These are phyloP conservation scores for Capsicum rhomboideum DNA, from an alignment of 257 asterid species.

Conservation along the genomic window DNA sequence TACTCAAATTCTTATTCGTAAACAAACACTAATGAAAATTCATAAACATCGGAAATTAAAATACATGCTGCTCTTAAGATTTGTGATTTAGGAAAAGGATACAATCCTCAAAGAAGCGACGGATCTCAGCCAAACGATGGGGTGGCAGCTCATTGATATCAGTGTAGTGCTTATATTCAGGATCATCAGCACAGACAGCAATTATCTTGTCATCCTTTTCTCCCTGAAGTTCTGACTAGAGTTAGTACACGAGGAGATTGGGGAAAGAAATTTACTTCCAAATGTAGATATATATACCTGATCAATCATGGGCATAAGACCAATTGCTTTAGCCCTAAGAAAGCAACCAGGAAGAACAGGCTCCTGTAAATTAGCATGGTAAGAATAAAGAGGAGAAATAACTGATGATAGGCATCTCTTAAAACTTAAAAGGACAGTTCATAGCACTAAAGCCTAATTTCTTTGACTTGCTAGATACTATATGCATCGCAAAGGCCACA, in stretches of 20 bases:
- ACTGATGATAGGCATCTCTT: neutral
- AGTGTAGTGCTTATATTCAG: slow-evolving; percentile 68
- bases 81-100: slow-evolving; percentile 34
- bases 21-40: neutral
- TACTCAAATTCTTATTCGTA: neutral
- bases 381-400: neutral
- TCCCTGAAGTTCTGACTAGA: slow-evolving; percentile 39
- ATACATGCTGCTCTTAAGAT: neutral
- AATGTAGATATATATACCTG: slow-evolving; percentile 42
- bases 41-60: neutral
- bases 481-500: neutral
- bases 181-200: slow-evolving; percentile 96
- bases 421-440: neutral
- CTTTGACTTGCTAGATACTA: neutral
- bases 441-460: neutral
- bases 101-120: slow-evolving; percentile 93
- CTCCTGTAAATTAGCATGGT: slow-evolving; percentile 33
- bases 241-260: neutral
- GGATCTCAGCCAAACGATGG: slow-evolving; percentile 87
- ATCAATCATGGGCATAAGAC: slow-evolving; percentile 98
- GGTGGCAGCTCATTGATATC: slow-evolving; percentile 94
- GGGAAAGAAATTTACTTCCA: neutral
- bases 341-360: slow-evolving; percentile 94
- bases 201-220: slow-evolving; percentile 95
- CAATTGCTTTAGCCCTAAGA: slow-evolving; percentile 95